Conservation (phyloP, 2,329 filamentous ascomycete species). For the Neonectria faginata region DNA sequence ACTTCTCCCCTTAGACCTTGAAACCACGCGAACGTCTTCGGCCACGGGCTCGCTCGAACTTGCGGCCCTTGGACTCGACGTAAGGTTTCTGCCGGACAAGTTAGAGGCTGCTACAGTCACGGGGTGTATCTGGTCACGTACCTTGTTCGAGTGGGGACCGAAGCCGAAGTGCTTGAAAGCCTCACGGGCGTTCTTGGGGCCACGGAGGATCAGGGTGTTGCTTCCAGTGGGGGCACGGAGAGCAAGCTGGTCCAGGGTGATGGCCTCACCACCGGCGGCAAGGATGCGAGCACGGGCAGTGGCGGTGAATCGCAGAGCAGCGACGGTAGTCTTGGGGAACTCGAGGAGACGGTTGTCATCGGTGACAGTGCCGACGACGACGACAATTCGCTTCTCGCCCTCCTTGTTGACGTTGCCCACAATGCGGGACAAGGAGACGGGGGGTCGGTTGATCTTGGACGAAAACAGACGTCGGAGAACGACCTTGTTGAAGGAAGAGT, state of each 20-base stretch:
- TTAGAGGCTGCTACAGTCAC: constrained; percentile 46
- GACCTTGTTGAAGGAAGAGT: constrained; percentile 98
- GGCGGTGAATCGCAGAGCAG: constrained; percentile 95
- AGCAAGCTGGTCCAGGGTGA: constrained; percentile 98
- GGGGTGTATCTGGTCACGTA: constrained; percentile 54
- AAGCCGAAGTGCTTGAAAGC: constrained; percentile 99
- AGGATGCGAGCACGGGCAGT: constrained; percentile 93
- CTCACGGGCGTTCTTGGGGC: constrained; percentile 98
- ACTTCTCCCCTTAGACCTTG: constrained; percentile 86
- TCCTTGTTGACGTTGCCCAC: constrained; percentile 75
- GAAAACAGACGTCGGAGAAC: constrained; percentile 97
- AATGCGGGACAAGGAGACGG: constrained; percentile 94
- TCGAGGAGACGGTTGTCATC: constrained; percentile 95
- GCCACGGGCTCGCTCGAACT: constrained; percentile 99
- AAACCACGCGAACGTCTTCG: constrained; percentile 98
- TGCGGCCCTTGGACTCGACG: constrained; percentile 98
- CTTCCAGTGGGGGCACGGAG: constrained; percentile 93
- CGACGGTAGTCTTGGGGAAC: constrained; percentile 92
- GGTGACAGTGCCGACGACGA: constrained; percentile 94
- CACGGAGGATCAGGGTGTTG: constrained; percentile 97
- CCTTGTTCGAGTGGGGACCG: constrained; percentile 98
- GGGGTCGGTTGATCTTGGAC: constrained; percentile 98
- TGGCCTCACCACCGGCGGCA: constrained; percentile 92
- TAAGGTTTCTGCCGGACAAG: constrained; percentile 81
- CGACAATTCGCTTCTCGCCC: constrained; percentile 85